Evolutionary conservation across 495 filamentous ascomycete genomes (phyloP), one percentile per base, ranked within the genome.

Genomic region (Aspergillus bertholletiae): DNA sequence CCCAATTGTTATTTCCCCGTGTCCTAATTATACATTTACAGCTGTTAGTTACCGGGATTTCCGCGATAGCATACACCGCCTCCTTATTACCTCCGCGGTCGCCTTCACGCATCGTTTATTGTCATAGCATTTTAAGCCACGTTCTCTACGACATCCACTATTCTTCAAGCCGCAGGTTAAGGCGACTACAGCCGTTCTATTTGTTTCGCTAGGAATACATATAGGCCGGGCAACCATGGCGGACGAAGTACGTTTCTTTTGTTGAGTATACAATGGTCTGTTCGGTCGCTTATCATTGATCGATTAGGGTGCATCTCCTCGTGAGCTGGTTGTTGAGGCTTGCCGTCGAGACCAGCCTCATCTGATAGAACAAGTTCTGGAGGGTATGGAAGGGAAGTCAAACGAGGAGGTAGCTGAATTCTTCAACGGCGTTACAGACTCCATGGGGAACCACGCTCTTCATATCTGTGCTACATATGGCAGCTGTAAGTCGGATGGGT

Each of bases 321-420:
- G 81, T 62, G 95, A 99, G 71, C 83, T 87, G 59, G 82, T 97
- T 53, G 84, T 99, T 70, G 94, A 96, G 77, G 88, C 95, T 62
- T 92, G 87, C 73, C 90, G 94, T 30, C 85, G 94, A 54, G 89
- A 97, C 77, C 96, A 97, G 71, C 83, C 84, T 57, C 84, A 89
- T 39, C 84, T 99, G 41, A 84, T 99, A 51, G 65, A 79, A 58
- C 79, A 84, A 56, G 76, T 86, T 21, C 62, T 88, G 13, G 54
- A 65, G 17, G 51, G 55, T 44, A 68, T 76, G 59, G 56, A 68
- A 24, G 68, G 64, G 23, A 74, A 67, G 48, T 65, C 71, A 20
- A 81, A 88, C 51, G 68, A 81, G 21, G 68, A 79, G 44, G 79
- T 87, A 28, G 85, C 91, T 8, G 60, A 79, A 43, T 82, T 95